A percentile compares a stretch with the other conserved stretches of the same genome.
phyloP scores from a whole-genome alignment of 2,329 filamentous ascomycete genomes.

The Nannizziopsis arthrosporioides region DNA sequence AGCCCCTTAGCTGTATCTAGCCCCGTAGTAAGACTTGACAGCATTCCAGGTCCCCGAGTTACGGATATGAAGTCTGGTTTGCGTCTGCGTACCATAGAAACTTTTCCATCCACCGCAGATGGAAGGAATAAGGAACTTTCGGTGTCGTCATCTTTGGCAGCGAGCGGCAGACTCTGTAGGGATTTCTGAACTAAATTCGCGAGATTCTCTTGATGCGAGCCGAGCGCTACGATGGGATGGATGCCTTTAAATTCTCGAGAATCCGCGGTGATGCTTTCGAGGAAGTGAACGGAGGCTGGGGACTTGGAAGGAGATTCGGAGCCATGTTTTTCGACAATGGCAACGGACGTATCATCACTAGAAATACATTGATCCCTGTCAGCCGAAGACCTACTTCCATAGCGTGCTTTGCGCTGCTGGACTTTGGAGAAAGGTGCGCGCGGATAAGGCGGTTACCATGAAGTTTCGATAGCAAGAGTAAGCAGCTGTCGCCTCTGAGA shows the following conservation, averaged over 20 bases:
- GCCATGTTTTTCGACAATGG: constrained; percentile 54
- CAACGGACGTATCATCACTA: constrained; percentile 84
- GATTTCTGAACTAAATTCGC: constrained; percentile 56
- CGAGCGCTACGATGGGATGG: constrained; percentile 62
- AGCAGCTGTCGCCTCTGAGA: constrained; percentile 12
- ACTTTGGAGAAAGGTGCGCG: background rate
- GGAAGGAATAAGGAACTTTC: constrained; percentile 14
- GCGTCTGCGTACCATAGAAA: constrained; percentile 22
- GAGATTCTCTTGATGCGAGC: constrained; percentile 62
- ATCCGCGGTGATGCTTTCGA: constrained; percentile 71
- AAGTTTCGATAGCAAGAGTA: constrained; percentile 64
- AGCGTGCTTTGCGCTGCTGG: too few relatives aligned
- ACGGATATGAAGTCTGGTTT: constrained; percentile 76
- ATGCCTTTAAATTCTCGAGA: constrained; percentile 65
- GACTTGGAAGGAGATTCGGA: background rate
- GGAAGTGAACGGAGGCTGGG: constrained; percentile 55
- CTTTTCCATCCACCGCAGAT: constrained; percentile 9
- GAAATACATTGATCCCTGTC: background rate
- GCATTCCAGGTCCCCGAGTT: constrained; percentile 85
- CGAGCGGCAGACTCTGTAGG: constrained; percentile 42
- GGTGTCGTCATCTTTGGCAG: constrained; percentile 1
- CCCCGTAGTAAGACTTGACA: constrained; percentile 62
- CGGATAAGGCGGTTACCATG: constrained; percentile 34
- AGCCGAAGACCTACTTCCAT: too few relatives aligned
- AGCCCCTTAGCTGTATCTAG: constrained; percentile 79